These are phyloP conservation scores for Botrytis deweyae DNA, from an alignment of 2,329 filamentous ascomycete genomes.

Conservation along the genomic window DNA sequence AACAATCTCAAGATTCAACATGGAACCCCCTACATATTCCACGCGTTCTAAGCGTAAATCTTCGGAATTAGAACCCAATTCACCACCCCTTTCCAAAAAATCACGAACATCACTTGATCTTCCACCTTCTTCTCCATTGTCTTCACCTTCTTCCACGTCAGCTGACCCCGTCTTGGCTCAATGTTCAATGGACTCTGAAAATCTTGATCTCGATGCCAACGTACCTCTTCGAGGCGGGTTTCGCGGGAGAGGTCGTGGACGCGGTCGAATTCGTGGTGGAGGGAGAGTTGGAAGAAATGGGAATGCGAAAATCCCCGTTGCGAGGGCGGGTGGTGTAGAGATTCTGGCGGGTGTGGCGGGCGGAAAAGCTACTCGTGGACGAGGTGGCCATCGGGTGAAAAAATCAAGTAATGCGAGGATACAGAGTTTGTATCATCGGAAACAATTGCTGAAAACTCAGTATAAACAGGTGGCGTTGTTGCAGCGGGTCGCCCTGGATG, in stretches of 20 bases:
- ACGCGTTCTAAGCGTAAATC: constrained; percentile 22
- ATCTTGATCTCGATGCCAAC: constrained; percentile 13
- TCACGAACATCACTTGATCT: constrained; percentile 11
- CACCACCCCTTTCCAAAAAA: constrained; percentile 18
- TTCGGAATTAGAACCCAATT: constrained; percentile 2
- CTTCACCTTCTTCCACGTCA: constrained; percentile 18
- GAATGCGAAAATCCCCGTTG: not conserved
- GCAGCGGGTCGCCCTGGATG: constrained; percentile 32
- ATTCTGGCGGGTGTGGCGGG: constrained; percentile 16
- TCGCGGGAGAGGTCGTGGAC: constrained; percentile 33
- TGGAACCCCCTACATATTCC: constrained; percentile 20
- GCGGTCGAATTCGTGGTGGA: constrained; percentile 29
- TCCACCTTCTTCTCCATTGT: constrained; percentile 17
- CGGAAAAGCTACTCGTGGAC: constrained; percentile 26
- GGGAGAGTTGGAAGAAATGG: constrained; percentile 26
- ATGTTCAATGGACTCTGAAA: constrained; percentile 16
- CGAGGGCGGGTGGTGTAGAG: not conserved
- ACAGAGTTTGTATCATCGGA: constrained; percentile 36
- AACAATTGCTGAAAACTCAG: constrained; percentile 32
- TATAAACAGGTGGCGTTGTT: constrained; percentile 34
- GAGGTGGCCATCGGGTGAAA: constrained; percentile 35
- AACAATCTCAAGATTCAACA: not conserved
- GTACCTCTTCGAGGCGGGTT: constrained; percentile 24
- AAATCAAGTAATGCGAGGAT: constrained; percentile 34
- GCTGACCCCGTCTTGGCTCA: constrained; percentile 18